Evolutionary conservation across 2,329 filamentous ascomycete genomes (phyloP), one percentile per base, ranked within the genome.

Genomic region (Botrytis tulipae): DNA sequence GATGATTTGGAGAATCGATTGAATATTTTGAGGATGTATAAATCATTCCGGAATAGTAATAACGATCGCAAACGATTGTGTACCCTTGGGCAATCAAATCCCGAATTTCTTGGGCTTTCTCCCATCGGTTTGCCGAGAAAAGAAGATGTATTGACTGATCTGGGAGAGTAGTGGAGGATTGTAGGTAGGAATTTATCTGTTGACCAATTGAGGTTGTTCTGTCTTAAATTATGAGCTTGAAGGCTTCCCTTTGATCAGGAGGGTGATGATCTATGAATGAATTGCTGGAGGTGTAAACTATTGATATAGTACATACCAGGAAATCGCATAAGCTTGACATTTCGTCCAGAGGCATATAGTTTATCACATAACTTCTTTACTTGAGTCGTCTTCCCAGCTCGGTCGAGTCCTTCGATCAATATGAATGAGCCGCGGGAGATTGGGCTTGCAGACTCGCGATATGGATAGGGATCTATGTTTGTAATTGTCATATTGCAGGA

Each of bases 41-140:
- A 68, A 98, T 94, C 73, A 95, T 93, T 71, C 96, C 96, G 32
- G 93, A 96, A 85, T 97, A 95, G 82, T 97, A 97, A 84, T 98
- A 99, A 66, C 96, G 91, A 82, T 99, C 96, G 77, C 95, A 91
- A 57, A 99, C 86, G 46, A 99, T 87, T 0, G 90, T 96, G 32
- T 87, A 90, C 14, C 95, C 95, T 1, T 85, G 82, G 0, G 85
- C 83, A 9, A 98, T 82, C 9, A 88, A 84, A 1, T 82, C 73
- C 29, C 84, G 80, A 63, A 91, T 90, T 68, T 83, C 71, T 32
- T 70, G 25, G 2, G 78, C 76, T 66, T 79, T 79, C 73, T 93
- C 91, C 91, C 91, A 93, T 66, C 91, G 85, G 79, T 93, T 93
- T 14, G 91, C 90, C 20, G 89, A 90, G 82, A 93, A 93, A 6